Evolutionary conservation across 164 flowering plant species (phyloP).

Genomic region (Tinospora cordifolia): DNA sequence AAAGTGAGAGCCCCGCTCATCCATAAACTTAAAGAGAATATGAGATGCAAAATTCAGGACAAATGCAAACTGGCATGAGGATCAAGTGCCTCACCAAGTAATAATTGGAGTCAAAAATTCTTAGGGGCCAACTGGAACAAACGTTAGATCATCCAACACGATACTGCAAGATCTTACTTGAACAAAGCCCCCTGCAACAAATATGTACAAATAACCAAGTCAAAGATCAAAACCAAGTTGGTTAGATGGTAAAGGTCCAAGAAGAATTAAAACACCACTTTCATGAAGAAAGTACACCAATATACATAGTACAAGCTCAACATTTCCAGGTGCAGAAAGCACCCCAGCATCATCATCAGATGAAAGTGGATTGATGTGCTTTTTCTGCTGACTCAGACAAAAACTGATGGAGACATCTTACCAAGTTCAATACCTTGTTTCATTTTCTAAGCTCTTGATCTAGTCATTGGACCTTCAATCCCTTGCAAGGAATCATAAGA

Average conservation of each 20-base stretch:
- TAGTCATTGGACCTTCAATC: too few species aligned
- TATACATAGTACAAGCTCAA: slow-evolving; percentile 74
- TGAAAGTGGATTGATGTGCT: slow-evolving; percentile 26
- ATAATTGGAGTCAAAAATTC: slow-evolving; percentile 86
- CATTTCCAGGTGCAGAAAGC: slow-evolving; percentile 36
- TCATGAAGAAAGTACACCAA: slow-evolving; percentile 21
- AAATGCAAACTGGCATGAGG: not conserved
- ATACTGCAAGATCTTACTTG: slow-evolving; percentile 94
- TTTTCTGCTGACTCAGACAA: slow-evolving; percentile 46
- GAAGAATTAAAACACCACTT: slow-evolving; percentile 1
- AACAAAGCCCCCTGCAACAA: slow-evolving; percentile 93
- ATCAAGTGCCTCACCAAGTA: slow-evolving; percentile 41
- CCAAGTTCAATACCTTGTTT: too few species aligned
- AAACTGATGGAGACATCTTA: slow-evolving; percentile 29
- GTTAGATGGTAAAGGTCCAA: not conserved
- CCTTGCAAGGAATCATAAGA: too few species aligned
- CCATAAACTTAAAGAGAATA: slow-evolving; percentile 17
- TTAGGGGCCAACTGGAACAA: slow-evolving; percentile 89
- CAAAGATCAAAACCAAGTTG: not conserved
- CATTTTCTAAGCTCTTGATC: too few species aligned
- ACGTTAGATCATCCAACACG: slow-evolving; percentile 88
- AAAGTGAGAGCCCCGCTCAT: slow-evolving; percentile 97
- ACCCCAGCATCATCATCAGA: slow-evolving; percentile 42
- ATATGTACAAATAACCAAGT: slow-evolving; percentile 39
- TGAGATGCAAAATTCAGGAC: not conserved